Evolutionary conservation across 2,329 filamentous ascomycete genomes (phyloP).

Genomic region (Orbilia ellipsospora): DNA sequence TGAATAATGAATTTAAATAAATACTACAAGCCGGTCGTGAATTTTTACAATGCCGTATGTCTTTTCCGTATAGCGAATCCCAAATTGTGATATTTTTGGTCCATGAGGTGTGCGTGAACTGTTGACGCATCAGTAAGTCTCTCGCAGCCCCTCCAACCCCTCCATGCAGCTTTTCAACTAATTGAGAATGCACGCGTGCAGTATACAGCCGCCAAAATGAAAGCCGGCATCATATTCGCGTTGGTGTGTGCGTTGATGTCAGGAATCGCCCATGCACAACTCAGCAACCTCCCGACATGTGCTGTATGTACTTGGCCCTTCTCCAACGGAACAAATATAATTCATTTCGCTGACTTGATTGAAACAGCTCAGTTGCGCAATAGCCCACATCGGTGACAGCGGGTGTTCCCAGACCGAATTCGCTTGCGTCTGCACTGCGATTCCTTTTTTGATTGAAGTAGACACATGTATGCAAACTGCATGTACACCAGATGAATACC

Average conservation of each 20-base stretch:
- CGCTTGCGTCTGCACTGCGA: constrained; percentile 9
- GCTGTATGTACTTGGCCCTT: constrained; percentile 22
- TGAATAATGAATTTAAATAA: constrained; percentile 11
- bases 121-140: constrained; percentile 1
- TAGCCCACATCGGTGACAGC: constrained; percentile 3
- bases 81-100: constrained; percentile 2
- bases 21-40: constrained; percentile 8
- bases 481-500: constrained; percentile 11
- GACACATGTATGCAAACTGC: not conserved
- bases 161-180: constrained; percentile 4
- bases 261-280: constrained; percentile 14
- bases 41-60: not conserved
- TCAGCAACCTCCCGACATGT: constrained; percentile 9
- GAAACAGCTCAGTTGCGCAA: constrained; percentile 22
- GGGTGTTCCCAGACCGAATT: constrained; percentile 25
- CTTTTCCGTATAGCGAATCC: not conserved
- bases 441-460: not conserved
- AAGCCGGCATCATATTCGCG: constrained; percentile 3
- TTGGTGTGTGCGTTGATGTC: constrained; percentile 14
- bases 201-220: constrained; percentile 18
- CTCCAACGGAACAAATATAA: not conserved
- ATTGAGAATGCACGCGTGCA: not conserved
- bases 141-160: not conserved
- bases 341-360: not conserved
- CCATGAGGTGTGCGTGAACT: not conserved